Conservation (phyloP, 257 asterid species). For the Solanum lycopersicoides region DNA sequence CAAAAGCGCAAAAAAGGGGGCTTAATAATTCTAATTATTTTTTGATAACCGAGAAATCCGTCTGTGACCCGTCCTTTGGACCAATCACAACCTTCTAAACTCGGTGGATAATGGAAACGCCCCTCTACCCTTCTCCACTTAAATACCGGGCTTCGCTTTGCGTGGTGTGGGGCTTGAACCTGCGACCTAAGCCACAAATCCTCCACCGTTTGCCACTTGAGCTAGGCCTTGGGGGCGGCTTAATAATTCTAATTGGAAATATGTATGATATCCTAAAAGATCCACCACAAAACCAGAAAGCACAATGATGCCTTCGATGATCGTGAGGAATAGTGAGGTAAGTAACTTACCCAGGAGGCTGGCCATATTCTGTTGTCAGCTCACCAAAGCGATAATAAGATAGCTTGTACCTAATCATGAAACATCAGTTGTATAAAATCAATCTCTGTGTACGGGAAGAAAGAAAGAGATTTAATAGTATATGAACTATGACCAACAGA, state of each 20-base stretch:
- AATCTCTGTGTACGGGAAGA: not conserved
- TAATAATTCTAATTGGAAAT: not conserved
- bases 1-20: not conserved
- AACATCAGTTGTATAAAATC: not conserved
- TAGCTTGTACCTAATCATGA: conserved; percentile 74
- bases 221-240: no score
- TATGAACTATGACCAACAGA: not conserved
- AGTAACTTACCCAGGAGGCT: conserved; percentile 85
- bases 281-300: not conserved
- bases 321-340: not conserved
- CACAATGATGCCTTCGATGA: not conserved
- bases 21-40: not conserved
- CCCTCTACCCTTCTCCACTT: no score
- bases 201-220: no score
- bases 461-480: not conserved
- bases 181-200: no score
- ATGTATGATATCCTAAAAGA: not conserved
- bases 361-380: conserved; percentile 88
- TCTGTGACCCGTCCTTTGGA: no score
- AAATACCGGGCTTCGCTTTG: no score
- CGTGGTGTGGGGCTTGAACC: no score
- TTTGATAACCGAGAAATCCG: no score
- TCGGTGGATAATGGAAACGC: no score
- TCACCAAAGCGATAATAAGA: conserved; percentile 95
- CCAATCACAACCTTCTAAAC: no score